These are phyloP conservation scores for Nigrospora sphaerica DNA, from an alignment of 2,329 filamentous ascomycete species.

Conservation along the genomic window DNA sequence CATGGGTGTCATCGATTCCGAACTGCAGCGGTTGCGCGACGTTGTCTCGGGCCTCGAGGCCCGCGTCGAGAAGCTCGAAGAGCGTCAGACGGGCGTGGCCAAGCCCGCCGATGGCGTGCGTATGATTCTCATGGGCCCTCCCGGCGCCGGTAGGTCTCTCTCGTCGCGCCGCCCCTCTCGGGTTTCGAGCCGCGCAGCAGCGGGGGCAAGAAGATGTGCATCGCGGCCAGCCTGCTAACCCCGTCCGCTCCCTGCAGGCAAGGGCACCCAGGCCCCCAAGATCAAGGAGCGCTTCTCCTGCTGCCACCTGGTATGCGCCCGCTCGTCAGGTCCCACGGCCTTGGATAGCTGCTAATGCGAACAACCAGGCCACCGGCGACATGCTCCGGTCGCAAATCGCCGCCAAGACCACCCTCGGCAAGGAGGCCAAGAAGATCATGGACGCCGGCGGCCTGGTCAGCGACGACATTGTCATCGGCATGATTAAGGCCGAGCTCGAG, in stretches of 20 bases:
- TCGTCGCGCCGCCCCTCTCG: background rate
- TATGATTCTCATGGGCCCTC: slow-evolving; percentile 97
- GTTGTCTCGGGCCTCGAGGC: slow-evolving; percentile 77
- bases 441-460: slow-evolving; percentile 95
- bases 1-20: slow-evolving; percentile 87
- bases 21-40: slow-evolving; percentile 78
- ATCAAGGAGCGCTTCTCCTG: slow-evolving; percentile 98
- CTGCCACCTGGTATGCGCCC: slow-evolving; percentile 74
- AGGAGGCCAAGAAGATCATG: slow-evolving; percentile 99
- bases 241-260: slow-evolving; percentile 52
- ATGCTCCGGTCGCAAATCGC: slow-evolving; percentile 98
- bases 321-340: background rate
- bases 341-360: background rate
- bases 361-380: slow-evolving; percentile 80
- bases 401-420: slow-evolving; percentile 89
- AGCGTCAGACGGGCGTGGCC: slow-evolving; percentile 54
- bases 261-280: slow-evolving; percentile 95
- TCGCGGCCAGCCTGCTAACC: background rate
- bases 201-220: no score
- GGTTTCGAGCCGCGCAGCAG: no score
- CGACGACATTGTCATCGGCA: slow-evolving; percentile 98
- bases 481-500: slow-evolving; percentile 97
- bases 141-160: slow-evolving; percentile 75
- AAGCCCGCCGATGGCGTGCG: slow-evolving; percentile 63
- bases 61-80: slow-evolving; percentile 80